Evolutionary conservation across 345 rosid genomes (phyloP).

Genomic region (Syzygium jambos): DNA sequence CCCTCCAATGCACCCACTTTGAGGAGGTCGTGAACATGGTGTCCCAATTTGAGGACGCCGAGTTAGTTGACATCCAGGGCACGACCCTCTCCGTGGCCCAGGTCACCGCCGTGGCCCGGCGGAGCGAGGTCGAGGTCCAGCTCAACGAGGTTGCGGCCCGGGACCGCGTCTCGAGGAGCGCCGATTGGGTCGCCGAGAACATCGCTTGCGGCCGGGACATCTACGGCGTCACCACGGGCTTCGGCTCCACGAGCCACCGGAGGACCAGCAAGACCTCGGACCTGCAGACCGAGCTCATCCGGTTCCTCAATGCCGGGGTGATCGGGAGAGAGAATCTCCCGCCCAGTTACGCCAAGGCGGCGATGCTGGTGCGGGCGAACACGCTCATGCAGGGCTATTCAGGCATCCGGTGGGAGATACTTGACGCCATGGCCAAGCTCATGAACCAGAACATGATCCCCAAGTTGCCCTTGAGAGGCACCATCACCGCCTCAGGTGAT

Average conservation of each 20-base stretch:
- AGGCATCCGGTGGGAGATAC: constrained; percentile 42
- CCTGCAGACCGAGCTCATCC: constrained; percentile 40
- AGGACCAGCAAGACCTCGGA: constrained; percentile 22
- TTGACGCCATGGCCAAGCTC: constrained; percentile 25
- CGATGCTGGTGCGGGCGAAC: constrained; percentile 35
- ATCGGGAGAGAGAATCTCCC: constrained; percentile 31
- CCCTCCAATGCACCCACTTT: constrained; percentile 17
- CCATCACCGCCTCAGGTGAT: constrained; percentile 44
- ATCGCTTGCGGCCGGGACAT: constrained; percentile 28
- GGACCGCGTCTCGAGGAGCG: constrained; percentile 24
- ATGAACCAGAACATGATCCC: constrained; percentile 34
- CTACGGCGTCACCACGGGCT: constrained; percentile 42
- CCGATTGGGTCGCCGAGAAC: constrained; percentile 28
- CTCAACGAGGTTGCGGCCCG: constrained; percentile 20
- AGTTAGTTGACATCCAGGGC: constrained; percentile 22
- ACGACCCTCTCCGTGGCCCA: constrained; percentile 32
- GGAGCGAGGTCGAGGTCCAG: constrained; percentile 4
- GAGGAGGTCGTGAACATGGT: constrained; percentile 24
- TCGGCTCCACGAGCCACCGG: constrained; percentile 39
- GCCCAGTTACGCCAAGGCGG: constrained; percentile 21
- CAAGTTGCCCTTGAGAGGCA: constrained; percentile 40
- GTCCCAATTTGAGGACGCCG: constrained; percentile 15
- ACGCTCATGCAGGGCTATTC: constrained; percentile 48
- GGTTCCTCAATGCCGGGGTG: constrained; percentile 42
- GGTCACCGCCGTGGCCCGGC: constrained; percentile 30